Percentiles rank a stretch among this genome's conserved stretches.
These are phyloP conservation scores for Gamsiella multidivaricata DNA, from an alignment of 192 early-diverging fungal genomes.

Conservation along the genomic window DNA sequence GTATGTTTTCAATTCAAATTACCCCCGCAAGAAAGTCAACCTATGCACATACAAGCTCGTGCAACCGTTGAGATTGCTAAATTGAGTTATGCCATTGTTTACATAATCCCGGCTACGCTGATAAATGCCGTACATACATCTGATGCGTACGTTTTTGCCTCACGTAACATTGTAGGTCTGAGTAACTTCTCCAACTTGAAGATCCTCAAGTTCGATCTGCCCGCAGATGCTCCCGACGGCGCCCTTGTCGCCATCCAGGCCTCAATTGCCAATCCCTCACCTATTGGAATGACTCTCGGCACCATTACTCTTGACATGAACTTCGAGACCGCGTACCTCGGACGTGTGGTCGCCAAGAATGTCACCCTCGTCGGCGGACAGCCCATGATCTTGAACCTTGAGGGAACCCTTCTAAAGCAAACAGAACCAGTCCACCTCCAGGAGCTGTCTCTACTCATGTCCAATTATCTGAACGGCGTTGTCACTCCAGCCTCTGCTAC, in stretches of 20 bases:
- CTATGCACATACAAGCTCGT: too few relatives aligned
- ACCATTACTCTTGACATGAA: constrained; percentile 48
- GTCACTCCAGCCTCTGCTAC: constrained; percentile 22
- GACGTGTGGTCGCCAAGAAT: constrained; percentile 41
- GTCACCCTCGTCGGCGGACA: constrained; percentile 28
- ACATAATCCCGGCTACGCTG: too few relatives aligned
- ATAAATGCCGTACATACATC: too few relatives aligned
- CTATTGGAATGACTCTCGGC: constrained; percentile 39
- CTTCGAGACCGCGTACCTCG: constrained; percentile 36
- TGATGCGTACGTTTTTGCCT: not conserved
- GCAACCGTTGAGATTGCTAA: too few relatives aligned
- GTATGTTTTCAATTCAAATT: constrained; percentile 4
- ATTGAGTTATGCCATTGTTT: too few relatives aligned
- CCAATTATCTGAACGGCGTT: constrained; percentile 39
- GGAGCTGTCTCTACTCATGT: constrained; percentile 44
- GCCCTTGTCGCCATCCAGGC: constrained; percentile 25
- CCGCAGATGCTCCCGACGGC: constrained; percentile 26
- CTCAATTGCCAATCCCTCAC: constrained; percentile 42
- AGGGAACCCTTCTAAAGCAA: constrained; percentile 40
- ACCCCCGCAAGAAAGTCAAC: not conserved
- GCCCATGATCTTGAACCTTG: constrained; percentile 33
- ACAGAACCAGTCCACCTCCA: constrained; percentile 30
- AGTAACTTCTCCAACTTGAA: constrained; percentile 45
- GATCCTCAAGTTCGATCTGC: constrained; percentile 42
- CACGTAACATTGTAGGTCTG: constrained; percentile 14